A percentile compares a stretch with the other conserved stretches of the same genome.
Evolutionary conservation across 1,139 yeast species (phyloP).

Genomic region (Schizosaccharomyces versatilis): DNA sequence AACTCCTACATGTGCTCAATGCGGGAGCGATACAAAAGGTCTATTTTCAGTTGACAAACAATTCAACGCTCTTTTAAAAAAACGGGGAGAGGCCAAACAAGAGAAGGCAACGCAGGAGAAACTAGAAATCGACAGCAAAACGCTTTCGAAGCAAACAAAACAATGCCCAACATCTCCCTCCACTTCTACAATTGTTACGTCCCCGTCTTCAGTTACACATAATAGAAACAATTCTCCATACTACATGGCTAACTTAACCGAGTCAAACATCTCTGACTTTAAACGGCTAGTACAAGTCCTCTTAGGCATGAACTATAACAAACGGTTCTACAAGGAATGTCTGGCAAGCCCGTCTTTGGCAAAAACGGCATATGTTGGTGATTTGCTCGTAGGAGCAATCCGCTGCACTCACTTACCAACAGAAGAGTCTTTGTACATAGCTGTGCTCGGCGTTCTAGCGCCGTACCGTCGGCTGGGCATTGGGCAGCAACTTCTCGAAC

Average conservation of each 20-base stretch:
- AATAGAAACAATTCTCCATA: background rate
- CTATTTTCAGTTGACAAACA: constrained; percentile 23
- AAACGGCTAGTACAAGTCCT: background rate
- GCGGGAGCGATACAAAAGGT: constrained; percentile 38
- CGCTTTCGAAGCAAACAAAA: background rate
- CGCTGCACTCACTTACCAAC: background rate
- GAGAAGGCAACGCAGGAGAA: background rate
- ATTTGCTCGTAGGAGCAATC: background rate
- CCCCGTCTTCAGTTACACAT: background rate
- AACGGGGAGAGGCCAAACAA: background rate
- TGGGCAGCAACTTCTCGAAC: constrained; percentile 2
- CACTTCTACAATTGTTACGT: background rate
- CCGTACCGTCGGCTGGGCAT: background rate
- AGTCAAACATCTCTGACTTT: background rate
- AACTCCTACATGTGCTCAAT: constrained; percentile 32
- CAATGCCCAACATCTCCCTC: background rate
- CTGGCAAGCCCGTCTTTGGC: background rate
- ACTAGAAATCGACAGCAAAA: background rate
- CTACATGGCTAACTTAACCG: background rate
- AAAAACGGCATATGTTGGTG: background rate
- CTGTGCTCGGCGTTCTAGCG: background rate
- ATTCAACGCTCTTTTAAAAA: constrained; percentile 15
- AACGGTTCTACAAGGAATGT: background rate
- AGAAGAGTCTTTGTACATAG: background rate
- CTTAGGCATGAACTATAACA: background rate